phyloP scores from a whole-genome alignment of 768 basidiomycete species.

The Galerina marginata region DNA sequence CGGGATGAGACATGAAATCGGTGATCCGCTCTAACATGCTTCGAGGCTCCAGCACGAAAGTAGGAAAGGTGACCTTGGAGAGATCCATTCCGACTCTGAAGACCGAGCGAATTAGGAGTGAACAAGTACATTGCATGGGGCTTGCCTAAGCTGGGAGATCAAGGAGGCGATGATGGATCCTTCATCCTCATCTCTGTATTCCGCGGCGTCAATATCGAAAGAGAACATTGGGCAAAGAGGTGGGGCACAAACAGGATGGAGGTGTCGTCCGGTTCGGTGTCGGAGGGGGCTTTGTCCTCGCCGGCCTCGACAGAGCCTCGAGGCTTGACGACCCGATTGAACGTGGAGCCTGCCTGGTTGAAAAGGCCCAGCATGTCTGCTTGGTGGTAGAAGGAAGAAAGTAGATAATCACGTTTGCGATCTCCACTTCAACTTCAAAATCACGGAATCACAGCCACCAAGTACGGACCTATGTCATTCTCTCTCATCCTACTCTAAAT shows the following conservation, averaged over 20 bases:
- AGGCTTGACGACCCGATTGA: slow-evolving; percentile 61
- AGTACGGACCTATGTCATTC: background rate
- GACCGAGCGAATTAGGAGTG: background rate
- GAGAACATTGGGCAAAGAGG: slow-evolving; percentile 28
- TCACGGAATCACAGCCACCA: background rate
- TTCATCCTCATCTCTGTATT: slow-evolving; percentile 84
- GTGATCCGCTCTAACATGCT: slow-evolving; percentile 98
- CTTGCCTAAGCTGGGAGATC: slow-evolving; percentile 87
- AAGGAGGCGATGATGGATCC: slow-evolving; percentile 87
- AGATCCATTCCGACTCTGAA: slow-evolving; percentile 95
- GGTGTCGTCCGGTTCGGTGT: slow-evolving; percentile 88
- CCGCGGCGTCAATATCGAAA: slow-evolving; percentile 40
- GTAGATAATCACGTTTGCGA: background rate
- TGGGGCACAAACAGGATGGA: slow-evolving; percentile 75
- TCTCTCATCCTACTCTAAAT: slow-evolving; percentile 10
- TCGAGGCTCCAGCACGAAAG: slow-evolving; percentile 95
- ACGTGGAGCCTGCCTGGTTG: slow-evolving; percentile 67
- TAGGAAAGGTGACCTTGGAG: slow-evolving; percentile 90
- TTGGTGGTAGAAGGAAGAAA: slow-evolving; percentile 23
- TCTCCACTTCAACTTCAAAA: background rate
- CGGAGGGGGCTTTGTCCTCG: slow-evolving; percentile 75
- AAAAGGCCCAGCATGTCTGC: slow-evolving; percentile 77
- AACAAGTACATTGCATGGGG: background rate
- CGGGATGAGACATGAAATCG: slow-evolving; percentile 99
- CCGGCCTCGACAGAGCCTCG: slow-evolving; percentile 68